Percentiles rank a stretch among this genome's conserved stretches.
phyloP scores from a whole-genome alignment of 2,329 filamentous ascomycete genomes.

The Apiospora saccharicola region DNA sequence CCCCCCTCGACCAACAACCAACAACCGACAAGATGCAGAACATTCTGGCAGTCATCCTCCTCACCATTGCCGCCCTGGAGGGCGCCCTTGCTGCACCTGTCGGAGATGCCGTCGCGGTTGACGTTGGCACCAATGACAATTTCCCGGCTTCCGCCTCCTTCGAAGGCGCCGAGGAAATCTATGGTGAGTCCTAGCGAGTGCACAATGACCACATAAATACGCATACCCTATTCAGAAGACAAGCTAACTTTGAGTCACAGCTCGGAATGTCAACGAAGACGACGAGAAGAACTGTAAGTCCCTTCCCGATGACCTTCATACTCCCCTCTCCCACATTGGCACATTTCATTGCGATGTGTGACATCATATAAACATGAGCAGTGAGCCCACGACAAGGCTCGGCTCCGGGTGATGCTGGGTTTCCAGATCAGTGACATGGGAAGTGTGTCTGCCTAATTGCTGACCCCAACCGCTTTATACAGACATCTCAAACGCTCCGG shows the following conservation, averaged over 20 bases:
- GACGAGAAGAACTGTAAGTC: neutral
- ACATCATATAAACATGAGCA: neutral
- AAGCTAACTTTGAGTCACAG: neutral
- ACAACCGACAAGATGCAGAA: slow-evolving; percentile 3
- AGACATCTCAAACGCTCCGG: too few species aligned
- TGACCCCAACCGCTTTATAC: too few species aligned
- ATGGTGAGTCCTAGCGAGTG: neutral
- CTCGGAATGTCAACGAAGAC: neutral
- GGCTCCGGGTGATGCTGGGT: neutral
- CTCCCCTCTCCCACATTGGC: neutral
- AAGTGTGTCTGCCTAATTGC: neutral
- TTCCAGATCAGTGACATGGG: neutral
- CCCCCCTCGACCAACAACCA: neutral
- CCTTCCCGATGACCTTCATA: neutral
- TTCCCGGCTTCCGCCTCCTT: neutral
- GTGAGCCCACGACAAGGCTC: neutral
- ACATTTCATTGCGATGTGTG: neutral
- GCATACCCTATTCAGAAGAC: neutral
- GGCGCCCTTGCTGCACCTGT: neutral
- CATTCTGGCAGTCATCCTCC: neutral
- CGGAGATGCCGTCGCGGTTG: neutral
- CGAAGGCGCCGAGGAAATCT: neutral
- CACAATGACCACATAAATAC: neutral
- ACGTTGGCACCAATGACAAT: neutral
- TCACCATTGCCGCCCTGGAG: slow-evolving; percentile 22